phyloP scores from a whole-genome alignment of 306 rosid genomes.

The Vigna radiata region DNA sequence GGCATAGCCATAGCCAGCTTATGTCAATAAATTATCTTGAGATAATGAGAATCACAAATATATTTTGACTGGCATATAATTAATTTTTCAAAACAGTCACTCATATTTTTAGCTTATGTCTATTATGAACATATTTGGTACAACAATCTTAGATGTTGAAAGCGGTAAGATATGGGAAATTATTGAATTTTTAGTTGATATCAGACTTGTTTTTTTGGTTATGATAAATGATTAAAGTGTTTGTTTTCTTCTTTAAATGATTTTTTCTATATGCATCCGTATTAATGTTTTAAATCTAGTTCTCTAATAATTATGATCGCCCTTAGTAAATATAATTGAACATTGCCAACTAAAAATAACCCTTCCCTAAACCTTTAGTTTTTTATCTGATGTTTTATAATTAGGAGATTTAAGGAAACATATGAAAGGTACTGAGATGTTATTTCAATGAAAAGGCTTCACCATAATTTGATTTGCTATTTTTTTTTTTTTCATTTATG shows the following conservation, averaged over 20 bases:
- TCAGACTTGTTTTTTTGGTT: not conserved
- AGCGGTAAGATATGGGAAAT: not conserved
- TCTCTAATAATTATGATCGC: not conserved
- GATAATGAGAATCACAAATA: too few relatives aligned
- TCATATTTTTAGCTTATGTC: too few relatives aligned
- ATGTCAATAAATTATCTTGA: too few relatives aligned
- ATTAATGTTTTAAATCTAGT: not conserved
- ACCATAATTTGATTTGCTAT: too few relatives aligned
- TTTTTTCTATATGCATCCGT: not conserved
- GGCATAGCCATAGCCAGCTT: conserved; percentile 74
- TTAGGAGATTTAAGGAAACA: not conserved
- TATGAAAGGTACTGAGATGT: not conserved
- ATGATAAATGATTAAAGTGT: not conserved
- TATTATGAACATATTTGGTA: too few relatives aligned
- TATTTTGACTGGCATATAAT: too few relatives aligned
- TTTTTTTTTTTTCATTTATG: not conserved
- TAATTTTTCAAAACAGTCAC: too few relatives aligned
- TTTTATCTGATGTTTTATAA: not conserved
- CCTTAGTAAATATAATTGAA: not conserved
- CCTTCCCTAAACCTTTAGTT: not conserved
- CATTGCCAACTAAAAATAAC: not conserved
- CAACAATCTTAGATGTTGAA: not conserved
- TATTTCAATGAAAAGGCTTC: too few relatives aligned
- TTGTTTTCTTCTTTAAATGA: not conserved
- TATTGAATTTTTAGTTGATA: not conserved